Evolutionary conservation across 179 eudicot genomes (phyloP), one percentile per base, ranked within the genome.

Genomic region (Vitellaria paradoxa): DNA sequence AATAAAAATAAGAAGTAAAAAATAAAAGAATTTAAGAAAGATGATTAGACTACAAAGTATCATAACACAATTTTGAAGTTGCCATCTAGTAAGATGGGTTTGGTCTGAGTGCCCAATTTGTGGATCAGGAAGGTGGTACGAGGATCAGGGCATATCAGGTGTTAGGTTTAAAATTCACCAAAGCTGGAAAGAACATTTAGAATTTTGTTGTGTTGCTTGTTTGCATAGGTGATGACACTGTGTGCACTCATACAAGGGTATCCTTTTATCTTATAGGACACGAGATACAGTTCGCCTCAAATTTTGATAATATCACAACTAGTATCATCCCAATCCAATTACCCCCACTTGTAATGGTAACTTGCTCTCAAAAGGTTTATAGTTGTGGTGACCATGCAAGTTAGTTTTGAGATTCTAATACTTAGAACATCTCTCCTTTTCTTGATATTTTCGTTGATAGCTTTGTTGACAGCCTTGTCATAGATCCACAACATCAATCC

Each of bases 21-120:
- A 72, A 9, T 30, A 4, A 3, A 55, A 72, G 42, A 26, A 26
- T 23, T n/a, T 11, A 72, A 56, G 40, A 12, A 55, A 17, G n/a
- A 14, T 59, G 53, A 73, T 59, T 59, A 73, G 9, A 57, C 65
- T 53, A 71, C 20, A 9, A 17, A 26, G 42, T 55, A 53, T 21
- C 63, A n/a, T 71, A 17, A 55, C 4, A 30, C 10, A 20, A 49
- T 71, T 55, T 71, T 18, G 63, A 30, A 21, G 15, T 53, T 9
- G 17, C 64, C 8, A 53, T 15, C 47, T 2, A 10, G 63, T 71
- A 62, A 63, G 64, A 30, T 55, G 61, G 73, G 59, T 23, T 70
- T 50, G 30, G 40, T 23, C 13, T 49, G 59, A 70, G 42, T 69
- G 73, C 73, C 73, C 40, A 23, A 18, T 70, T 50, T 50, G 56